Base-by-base conservation (phyloP, 139 green algal genomes). In the Yamagishiella unicocca region DNA sequence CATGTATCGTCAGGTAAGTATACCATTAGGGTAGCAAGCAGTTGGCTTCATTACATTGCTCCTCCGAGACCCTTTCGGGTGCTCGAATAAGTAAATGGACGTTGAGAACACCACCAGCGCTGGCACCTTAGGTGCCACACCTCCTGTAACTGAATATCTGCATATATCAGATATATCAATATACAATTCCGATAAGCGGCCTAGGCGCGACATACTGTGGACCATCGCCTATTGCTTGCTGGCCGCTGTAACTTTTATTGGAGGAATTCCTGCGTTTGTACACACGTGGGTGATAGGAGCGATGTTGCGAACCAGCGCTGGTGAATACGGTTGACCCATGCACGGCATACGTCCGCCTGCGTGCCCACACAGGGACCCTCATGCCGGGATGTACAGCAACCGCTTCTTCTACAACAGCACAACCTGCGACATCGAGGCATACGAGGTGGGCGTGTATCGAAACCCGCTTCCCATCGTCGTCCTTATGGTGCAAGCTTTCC, bases 351-450 rank as follows among this genome's bases (percentile, higher is more conserved):
- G 50, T 58, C 50, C 50, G 50, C 17, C 50, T 25, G 12, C 50
- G 17, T 58, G 50, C 50, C 12, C 12, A 17, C 50, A 17, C 66
- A 74, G 66, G 66, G 66, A 74, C 25, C 31, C 7, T 35, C 2
- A 74, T 8, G 25, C 33, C 33, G 66, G 66, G 22, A 33, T 74
- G 43, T 74, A 74, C 6, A 74, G 66, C 66, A 74, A 74, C 31
- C 66, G 66, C 37, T 74, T 74, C 66, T 74, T 74, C 66, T 46
- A 45, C 37, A 74, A 45, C 66, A 74, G 66, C 66, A 74, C 66
- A 7, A 46, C 66, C 19, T 74, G 66, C 66, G 33, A 74, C 31
- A 29, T 46, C 14, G 33, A 43, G 66, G 45, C 14, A 45, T 74
- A 74, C 31, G 33, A 74, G 66, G 66, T 74, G n/a, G n/a, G n/a